phyloP scores from a whole-genome alignment of 768 basidiomycete genomes.

The Leccinum uliginosum region DNA sequence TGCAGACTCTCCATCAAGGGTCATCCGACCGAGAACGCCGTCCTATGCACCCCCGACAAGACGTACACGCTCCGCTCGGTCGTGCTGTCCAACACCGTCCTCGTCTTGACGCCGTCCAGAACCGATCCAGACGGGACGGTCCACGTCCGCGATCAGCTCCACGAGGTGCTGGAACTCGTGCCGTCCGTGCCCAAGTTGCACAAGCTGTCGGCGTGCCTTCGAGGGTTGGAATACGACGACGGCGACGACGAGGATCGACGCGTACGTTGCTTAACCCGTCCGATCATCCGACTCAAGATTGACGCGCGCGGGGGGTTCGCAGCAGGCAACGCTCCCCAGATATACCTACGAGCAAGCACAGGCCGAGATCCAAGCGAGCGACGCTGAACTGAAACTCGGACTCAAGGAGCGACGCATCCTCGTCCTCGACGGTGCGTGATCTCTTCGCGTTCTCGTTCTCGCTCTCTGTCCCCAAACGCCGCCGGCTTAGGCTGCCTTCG shows the following conservation, averaged over 20 bases:
- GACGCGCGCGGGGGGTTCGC: too few species aligned
- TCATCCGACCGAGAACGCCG: constrained; percentile 76
- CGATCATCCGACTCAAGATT: too few species aligned
- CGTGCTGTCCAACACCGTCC: constrained; percentile 81
- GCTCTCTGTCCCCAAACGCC: too few species aligned
- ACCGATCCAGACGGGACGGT: constrained; percentile 38
- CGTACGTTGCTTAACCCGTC: too few species aligned
- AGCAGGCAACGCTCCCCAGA: constrained; percentile 41
- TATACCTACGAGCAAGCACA: constrained; percentile 54
- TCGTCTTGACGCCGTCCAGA: constrained; percentile 59
- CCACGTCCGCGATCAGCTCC: constrained; percentile 75
- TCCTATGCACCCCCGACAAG: constrained; percentile 75
- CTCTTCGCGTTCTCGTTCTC: too few species aligned
- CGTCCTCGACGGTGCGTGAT: constrained; percentile 57
- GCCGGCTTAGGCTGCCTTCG: constrained; percentile 75
- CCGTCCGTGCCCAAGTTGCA: constrained; percentile 76
- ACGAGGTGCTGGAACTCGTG: constrained; percentile 79
- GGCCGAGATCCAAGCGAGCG: constrained; percentile 75
- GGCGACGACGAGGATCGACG: constrained; percentile 42
- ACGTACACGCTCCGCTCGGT: constrained; percentile 86
- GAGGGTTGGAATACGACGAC: constrained; percentile 69
- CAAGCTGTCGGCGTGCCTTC: constrained; percentile 55
- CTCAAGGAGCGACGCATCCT: constrained; percentile 70
- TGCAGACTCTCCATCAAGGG: constrained; percentile 84
- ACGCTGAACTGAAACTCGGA: constrained; percentile 62